Conservation (phyloP, 2,329 filamentous ascomycete genomes). For the Sclerotinia borealis region DNA sequence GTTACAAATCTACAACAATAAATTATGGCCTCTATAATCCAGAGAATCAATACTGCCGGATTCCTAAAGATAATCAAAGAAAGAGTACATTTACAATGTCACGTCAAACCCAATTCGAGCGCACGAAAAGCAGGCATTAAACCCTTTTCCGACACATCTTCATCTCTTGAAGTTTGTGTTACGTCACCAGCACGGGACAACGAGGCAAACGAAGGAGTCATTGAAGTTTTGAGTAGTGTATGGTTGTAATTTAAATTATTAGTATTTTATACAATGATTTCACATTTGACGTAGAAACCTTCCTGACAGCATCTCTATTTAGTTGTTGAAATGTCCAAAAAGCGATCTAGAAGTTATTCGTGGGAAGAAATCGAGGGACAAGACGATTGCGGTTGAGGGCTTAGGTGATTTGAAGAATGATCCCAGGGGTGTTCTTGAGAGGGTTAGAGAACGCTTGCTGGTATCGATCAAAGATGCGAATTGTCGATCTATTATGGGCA, state of each 20-base stretch:
- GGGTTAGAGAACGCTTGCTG: slow-evolving; percentile 23
- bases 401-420: slow-evolving; percentile 30
- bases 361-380: slow-evolving; percentile 59
- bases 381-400: slow-evolving; percentile 43
- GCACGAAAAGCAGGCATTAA: slow-evolving; percentile 55
- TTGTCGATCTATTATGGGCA: slow-evolving; percentile 13
- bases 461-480: neutral
- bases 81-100: slow-evolving; percentile 54
- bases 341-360: slow-evolving; percentile 56
- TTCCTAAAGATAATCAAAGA: neutral
- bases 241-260: slow-evolving; percentile 13
- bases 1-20: neutral
- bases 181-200: slow-evolving; percentile 59
- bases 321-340: slow-evolving; percentile 56
- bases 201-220: slow-evolving; percentile 62
- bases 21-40: neutral
- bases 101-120: slow-evolving; percentile 60
- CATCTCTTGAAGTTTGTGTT: slow-evolving; percentile 58
- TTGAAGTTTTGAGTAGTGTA: slow-evolving; percentile 56
- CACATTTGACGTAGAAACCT: neutral
- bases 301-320: neutral
- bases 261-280: too few relatives aligned
- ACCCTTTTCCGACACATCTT: slow-evolving; percentile 43
- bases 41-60: neutral
- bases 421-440: slow-evolving; percentile 25